These are phyloP conservation scores for Pleurotus giganteus DNA, from an alignment of 768 basidiomycete species.

Conservation along the genomic window DNA sequence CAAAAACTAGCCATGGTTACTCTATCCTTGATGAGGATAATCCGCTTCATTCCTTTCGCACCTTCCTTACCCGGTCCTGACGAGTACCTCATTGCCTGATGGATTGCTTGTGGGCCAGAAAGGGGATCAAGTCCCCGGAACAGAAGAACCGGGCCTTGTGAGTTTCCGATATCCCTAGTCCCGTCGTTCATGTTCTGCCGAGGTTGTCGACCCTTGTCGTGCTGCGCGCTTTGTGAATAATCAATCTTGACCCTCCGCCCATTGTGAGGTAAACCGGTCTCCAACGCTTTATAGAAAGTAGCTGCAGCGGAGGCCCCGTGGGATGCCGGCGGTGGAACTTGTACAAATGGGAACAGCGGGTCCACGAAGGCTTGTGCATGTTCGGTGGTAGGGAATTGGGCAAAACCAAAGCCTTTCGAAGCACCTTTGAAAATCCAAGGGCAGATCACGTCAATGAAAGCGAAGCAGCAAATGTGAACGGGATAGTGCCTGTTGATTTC, in stretches of 20 bases:
- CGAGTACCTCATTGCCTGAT: conserved; percentile 78
- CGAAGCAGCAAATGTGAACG: conserved; percentile 67
- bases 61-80: conserved; percentile 77
- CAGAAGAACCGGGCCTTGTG: conserved; percentile 78
- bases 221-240: conserved; percentile 82
- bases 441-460: conserved; percentile 70
- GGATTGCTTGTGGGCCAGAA: conserved; percentile 85
- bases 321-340: conserved; percentile 88
- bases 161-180: conserved; percentile 90
- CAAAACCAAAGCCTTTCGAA: conserved; percentile 97
- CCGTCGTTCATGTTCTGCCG: conserved; percentile 84
- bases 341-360: conserved; percentile 85
- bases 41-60: conserved; percentile 83
- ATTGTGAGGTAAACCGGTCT: conserved; percentile 66
- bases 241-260: conserved; percentile 94
- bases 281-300: conserved; percentile 72
- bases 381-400: conserved; percentile 83
- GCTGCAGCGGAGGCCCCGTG: conserved; percentile 78
- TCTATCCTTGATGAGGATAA: conserved; percentile 88
- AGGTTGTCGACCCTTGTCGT: conserved; percentile 57
- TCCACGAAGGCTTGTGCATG: conserved; percentile 91
- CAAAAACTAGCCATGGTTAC: conserved; percentile 87
- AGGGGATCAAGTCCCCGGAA: conserved; percentile 89
- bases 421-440: conserved; percentile 76
- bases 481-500: conserved; percentile 90